These are phyloP conservation scores for Teunomyces stri DNA, from an alignment of 805 yeast genomes.

Conservation along the genomic window DNA sequence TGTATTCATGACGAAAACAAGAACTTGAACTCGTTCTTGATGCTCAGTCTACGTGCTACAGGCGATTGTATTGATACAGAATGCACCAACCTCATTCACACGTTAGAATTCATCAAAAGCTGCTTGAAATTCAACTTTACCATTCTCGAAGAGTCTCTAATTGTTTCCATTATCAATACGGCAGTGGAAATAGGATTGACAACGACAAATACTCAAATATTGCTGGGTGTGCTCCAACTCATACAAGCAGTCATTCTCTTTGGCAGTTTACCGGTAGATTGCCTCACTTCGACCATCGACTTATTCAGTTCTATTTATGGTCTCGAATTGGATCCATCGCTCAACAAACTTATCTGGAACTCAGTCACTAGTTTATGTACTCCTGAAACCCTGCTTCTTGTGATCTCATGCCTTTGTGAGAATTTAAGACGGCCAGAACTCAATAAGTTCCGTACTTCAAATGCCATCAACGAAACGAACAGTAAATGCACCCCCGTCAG, in stretches of 20 bases:
- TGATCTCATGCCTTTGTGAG: conserved; percentile 18
- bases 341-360: conserved; percentile 35
- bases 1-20: conserved; percentile 40
- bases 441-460: conserved; percentile 8
- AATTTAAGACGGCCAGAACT: conserved; percentile 22
- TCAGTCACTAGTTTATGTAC: conserved; percentile 36
- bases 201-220: conserved; percentile 36
- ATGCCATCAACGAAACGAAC: conserved; percentile 1
- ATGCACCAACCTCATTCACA: conserved; percentile 10
- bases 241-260: conserved; percentile 43
- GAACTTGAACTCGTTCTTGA: conserved; percentile 19
- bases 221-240: conserved; percentile 38
- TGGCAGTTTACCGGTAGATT: conserved; percentile 45
- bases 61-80: conserved; percentile 7
- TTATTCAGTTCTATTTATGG: conserved; percentile 46
- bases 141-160: conserved; percentile 38
- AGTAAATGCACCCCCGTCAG: conserved; percentile 14
- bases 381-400: conserved; percentile 33
- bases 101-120: conserved; percentile 37
- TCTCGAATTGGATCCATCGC: conserved; percentile 27
- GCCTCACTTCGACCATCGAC: conserved; percentile 36
- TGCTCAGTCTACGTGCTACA: background rate
- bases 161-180: conserved; percentile 27
- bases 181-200: conserved; percentile 37
- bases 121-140: conserved; percentile 49